Evolutionary conservation across 148 eudicot species (phyloP), one percentile per base, ranked within the genome.

Genomic region (Silene latifolia): DNA sequence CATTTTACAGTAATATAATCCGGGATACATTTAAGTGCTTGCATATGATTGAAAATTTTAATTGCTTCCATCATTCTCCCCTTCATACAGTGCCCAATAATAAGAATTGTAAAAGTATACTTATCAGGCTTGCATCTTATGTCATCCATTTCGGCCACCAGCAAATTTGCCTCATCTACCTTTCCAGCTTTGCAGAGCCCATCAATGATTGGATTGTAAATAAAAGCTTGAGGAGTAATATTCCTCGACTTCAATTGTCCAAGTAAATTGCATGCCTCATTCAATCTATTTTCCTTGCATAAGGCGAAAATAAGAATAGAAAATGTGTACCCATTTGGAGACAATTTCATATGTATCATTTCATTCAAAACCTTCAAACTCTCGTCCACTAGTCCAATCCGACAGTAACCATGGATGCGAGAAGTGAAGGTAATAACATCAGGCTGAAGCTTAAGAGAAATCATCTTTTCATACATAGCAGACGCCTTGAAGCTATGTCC

Each of bases 21-120:
- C 0, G 98, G 98, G 57, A 72, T 82, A 82, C 98, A 95, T 69
- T 83, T 85, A 72, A 86, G 71, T 63, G 79, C 82, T 76, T 87
- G 77, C 98, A 95, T 95, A 86, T 85, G 90, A 64, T 83, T 51
- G 76, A 87, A 95, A 53, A 92, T 82, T 67, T 63, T 46, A 48
- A 95, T 84, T 54, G 97, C 98, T 81, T 95, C 98, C 42, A 62
- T 15, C 92, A 88, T 89, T 79, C 89, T 85, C 51, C 98, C 98
- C 82, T 92, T 95, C 96, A 92, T 82, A 78, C 92, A 92, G 75
- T 95, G 97, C 56, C 98, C 98, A 68, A 95, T 82, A 73, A 95
- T 92, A 78, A 95, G 93, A 73, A 95, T 95, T 74, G 97, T 95
- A 79, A 84, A 95, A 8, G 98, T 95, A 81, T 86, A 69, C 77